These are phyloP conservation scores for Leccinum olivaceopallidum DNA, from an alignment of 768 basidiomycete species.

Conservation along the genomic window DNA sequence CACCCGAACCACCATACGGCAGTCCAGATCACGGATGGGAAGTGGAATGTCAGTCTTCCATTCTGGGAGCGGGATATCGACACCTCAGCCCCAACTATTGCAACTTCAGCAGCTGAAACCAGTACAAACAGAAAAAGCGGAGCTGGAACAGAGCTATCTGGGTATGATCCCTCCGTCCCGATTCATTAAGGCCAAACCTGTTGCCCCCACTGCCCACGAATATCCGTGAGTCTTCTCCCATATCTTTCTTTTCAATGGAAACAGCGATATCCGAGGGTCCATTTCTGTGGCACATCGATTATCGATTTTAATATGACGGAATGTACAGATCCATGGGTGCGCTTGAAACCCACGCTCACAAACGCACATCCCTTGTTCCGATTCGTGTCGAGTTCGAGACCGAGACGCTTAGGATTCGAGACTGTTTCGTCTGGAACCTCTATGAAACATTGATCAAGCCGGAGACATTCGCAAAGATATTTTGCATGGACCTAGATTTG, in stretches of 20 bases:
- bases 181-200: constrained; percentile 64
- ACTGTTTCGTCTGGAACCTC: constrained; percentile 95
- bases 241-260: constrained; percentile 5
- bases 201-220: constrained; percentile 62
- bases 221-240: constrained; percentile 62
- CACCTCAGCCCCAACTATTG: constrained; percentile 31
- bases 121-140: constrained; percentile 47
- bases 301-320: constrained; percentile 19
- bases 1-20: constrained; percentile 56
- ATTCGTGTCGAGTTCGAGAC: constrained; percentile 96
- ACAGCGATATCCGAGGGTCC: constrained; percentile 11
- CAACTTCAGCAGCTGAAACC: constrained; percentile 18
- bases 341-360: constrained; percentile 61
- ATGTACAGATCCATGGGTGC: constrained; percentile 58
- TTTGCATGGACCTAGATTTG: constrained; percentile 88
- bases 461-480: constrained; percentile 79
- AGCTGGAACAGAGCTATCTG: constrained; percentile 86
- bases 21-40: constrained; percentile 44
- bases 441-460: constrained; percentile 87
- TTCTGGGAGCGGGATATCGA: constrained; percentile 44
- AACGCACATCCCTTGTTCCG: constrained; percentile 67
- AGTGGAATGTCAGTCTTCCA: constrained; percentile 57
- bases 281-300: constrained; percentile 20
- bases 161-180: constrained; percentile 81
- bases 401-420: constrained; percentile 87